A percentile compares a stretch with the other conserved stretches of the same genome.
phyloP scores from a whole-genome alignment of 2,329 filamentous ascomycete species.

The Epicoccum nigrum region DNA sequence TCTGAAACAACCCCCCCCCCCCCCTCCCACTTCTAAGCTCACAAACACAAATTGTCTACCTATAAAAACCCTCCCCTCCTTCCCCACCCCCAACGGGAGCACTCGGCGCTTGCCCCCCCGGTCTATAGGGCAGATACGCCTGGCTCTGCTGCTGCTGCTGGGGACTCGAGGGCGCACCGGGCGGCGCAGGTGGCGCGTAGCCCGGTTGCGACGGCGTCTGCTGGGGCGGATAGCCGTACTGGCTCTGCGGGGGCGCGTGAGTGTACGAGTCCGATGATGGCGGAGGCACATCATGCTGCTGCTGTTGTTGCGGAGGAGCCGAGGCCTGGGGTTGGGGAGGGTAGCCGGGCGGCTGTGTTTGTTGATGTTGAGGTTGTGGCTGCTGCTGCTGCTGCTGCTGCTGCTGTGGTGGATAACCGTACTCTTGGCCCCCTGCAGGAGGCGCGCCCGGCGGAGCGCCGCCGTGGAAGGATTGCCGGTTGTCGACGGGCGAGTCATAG shows the following conservation, averaged over 20 bases:
- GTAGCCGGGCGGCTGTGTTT: slow-evolving; percentile 29
- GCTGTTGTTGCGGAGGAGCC: slow-evolving; percentile 34
- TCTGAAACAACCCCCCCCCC: no score
- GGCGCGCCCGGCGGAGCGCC: slow-evolving; percentile 33
- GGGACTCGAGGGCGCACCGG: slow-evolving; percentile 28
- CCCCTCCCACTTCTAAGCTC: not conserved
- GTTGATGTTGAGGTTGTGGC: not conserved
- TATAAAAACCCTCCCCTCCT: slow-evolving; percentile 43
- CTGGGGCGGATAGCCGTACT: slow-evolving; percentile 36
- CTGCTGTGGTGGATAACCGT: slow-evolving; percentile 33
- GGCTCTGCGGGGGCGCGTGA: slow-evolving; percentile 33
- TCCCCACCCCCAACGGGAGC: slow-evolving; percentile 40
- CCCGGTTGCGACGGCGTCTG: slow-evolving; percentile 20
- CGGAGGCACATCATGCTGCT: slow-evolving; percentile 22
- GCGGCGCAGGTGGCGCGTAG: slow-evolving; percentile 42
- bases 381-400: slow-evolving; percentile 12
- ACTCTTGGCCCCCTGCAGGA: slow-evolving; percentile 35
- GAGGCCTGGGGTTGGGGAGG: slow-evolving; percentile 33
- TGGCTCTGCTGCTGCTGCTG: slow-evolving; percentile 26
- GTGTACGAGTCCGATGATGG: slow-evolving; percentile 39
- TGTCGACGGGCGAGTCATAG: slow-evolving; percentile 56
- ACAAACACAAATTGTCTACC: slow-evolving; percentile 14
- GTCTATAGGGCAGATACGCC: slow-evolving; percentile 43
- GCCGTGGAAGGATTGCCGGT: slow-evolving; percentile 48
- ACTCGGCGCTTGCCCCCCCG: slow-evolving; percentile 39